phyloP scores from a whole-genome alignment of 495 filamentous ascomycete genomes.

The Penicillium longicatenatum region DNA sequence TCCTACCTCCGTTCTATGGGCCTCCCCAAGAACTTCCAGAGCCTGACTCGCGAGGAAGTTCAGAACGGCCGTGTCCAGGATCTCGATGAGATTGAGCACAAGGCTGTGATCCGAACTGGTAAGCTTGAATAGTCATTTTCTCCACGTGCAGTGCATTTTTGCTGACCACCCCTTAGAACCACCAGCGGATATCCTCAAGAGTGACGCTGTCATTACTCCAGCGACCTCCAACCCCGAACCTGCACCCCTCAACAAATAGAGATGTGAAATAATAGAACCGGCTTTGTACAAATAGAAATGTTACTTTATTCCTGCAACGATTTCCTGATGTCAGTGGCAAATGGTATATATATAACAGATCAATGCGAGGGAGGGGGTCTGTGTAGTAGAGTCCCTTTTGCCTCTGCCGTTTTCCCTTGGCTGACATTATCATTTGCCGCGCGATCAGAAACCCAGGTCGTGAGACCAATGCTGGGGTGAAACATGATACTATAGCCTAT shows the following conservation, averaged over 20 bases:
- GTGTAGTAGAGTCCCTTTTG: not conserved
- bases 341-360: not conserved
- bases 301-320: constrained; percentile 6
- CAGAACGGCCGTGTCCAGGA: constrained; percentile 74
- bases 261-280: constrained; percentile 31
- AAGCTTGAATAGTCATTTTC: constrained; percentile 23
- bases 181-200: constrained; percentile 57
- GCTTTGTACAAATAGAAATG: constrained; percentile 41
- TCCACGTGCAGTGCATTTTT: not conserved
- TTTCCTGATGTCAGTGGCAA: not conserved
- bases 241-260: constrained; percentile 51
- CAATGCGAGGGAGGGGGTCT: no score
- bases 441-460: constrained; percentile 32
- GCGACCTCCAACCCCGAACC: constrained; percentile 13
- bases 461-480: constrained; percentile 29
- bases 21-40: constrained; percentile 73
- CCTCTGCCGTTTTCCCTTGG: not conserved
- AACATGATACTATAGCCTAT: constrained; percentile 42
- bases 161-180: constrained; percentile 49
- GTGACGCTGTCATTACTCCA: constrained; percentile 32
- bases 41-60: constrained; percentile 71
- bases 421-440: not conserved
- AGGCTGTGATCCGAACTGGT: constrained; percentile 77
- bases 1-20: constrained; percentile 84
- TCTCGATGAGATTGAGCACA: constrained; percentile 66